phyloP scores from a whole-genome alignment of 257 asterid genomes.

The Scutellaria minor region DNA sequence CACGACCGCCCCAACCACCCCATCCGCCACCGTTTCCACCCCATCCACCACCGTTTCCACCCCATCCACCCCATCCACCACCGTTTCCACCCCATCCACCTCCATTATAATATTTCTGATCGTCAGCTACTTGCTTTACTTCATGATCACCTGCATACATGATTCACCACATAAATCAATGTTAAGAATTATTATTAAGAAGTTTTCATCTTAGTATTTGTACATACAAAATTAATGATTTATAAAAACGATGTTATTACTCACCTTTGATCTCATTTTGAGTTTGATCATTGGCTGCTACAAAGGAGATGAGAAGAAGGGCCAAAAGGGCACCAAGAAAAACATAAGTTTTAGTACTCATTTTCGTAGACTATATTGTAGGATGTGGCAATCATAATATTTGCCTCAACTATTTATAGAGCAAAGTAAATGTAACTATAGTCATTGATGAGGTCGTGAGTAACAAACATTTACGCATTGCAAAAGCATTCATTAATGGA shows the following conservation, averaged over 20 bases:
- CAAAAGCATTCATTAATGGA: background rate
- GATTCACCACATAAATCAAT: background rate
- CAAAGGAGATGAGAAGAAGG: conserved; percentile 38
- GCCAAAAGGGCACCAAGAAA: conserved; percentile 34
- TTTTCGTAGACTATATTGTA: conserved; percentile 19
- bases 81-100: conserved; percentile 17
- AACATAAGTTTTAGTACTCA: conserved; percentile 29
- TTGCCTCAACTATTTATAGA: conserved; percentile 34
- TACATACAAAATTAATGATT: too few species aligned
- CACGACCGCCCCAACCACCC: conserved; percentile 34
- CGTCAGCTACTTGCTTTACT: conserved; percentile 19
- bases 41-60: conserved; percentile 20
- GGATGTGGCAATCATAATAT: conserved; percentile 14
- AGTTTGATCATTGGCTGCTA: conserved; percentile 27
- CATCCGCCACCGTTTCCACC: conserved; percentile 26
- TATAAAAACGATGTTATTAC: background rate
- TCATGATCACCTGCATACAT: conserved; percentile 26
- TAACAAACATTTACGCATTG: conserved; percentile 14
- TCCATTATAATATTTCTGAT: conserved; percentile 15
- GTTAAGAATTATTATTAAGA: background rate
- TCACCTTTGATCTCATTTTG: conserved; percentile 34
- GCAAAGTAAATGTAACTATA: background rate
- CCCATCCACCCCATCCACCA: conserved; percentile 6
- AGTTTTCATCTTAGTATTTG: background rate
- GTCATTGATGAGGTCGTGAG: background rate